Evolutionary conservation across 2,329 filamentous ascomycete species (phyloP).

Genomic region (Periconia sp.): DNA sequence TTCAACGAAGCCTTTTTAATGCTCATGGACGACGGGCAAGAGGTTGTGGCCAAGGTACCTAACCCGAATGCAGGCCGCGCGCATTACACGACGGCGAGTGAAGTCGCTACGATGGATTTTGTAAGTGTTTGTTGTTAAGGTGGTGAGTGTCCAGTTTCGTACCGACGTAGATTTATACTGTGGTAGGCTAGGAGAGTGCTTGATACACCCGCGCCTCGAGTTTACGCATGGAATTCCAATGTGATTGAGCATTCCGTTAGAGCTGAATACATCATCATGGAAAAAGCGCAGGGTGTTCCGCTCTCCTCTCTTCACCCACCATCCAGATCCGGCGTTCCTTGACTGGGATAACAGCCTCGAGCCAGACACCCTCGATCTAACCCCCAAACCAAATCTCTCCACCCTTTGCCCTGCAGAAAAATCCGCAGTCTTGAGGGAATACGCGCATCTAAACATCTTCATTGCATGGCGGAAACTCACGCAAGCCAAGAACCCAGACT

Average conservation of each 20-base stretch:
- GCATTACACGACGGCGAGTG: constrained; percentile 33
- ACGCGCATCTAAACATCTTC: constrained; percentile 8
- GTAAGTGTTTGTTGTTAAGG: too few relatives aligned
- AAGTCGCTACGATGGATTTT: constrained; percentile 35
- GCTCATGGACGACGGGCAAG: constrained; percentile 32
- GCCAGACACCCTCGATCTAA: constrained; percentile 9
- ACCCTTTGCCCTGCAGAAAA: constrained; percentile 11
- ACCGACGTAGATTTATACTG: constrained; percentile 20
- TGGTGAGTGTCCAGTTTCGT: constrained; percentile 14
- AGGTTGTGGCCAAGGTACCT: constrained; percentile 38
- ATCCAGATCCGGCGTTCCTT: constrained; percentile 13
- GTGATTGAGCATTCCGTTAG: constrained; percentile 19
- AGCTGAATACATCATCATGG: constrained; percentile 25
- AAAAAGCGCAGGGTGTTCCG: constrained; percentile 21
- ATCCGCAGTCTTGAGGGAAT: constrained; percentile 5
- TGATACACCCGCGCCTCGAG: constrained; percentile 28
- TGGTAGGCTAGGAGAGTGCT: too few relatives aligned
- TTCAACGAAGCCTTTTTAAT: constrained; percentile 36
- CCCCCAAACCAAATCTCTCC: constrained; percentile 8
- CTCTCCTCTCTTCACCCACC: constrained; percentile 19
- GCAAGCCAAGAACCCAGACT: constrained; percentile 7
- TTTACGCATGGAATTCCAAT: constrained; percentile 27
- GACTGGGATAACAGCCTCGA: constrained; percentile 13
- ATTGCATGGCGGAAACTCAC: constrained; percentile 14
- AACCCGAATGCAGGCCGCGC: constrained; percentile 34